A percentile compares a stretch with the other conserved stretches of the same genome.
Evolutionary conservation across 805 yeast genomes (phyloP).

Genomic region (Grigorovia transvaalensis): DNA sequence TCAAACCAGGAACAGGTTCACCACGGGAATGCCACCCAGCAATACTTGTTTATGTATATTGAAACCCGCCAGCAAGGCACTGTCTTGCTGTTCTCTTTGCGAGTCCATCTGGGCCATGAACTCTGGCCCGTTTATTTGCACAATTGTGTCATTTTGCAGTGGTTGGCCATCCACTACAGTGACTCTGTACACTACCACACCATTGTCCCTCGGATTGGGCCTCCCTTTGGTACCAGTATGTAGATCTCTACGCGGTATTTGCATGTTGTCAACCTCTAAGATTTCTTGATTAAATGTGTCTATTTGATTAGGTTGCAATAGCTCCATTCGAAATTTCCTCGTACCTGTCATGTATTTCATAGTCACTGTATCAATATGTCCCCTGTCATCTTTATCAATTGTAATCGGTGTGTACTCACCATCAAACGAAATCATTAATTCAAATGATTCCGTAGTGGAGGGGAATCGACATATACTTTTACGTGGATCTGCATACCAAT

Average conservation of each 20-base stretch:
- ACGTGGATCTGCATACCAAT: constrained; percentile 18
- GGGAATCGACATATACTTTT: constrained; percentile 7
- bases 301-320: not conserved
- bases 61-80: constrained; percentile 10
- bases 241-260: not conserved
- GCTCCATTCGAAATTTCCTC: constrained; percentile 3
- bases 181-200: not conserved
- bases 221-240: not conserved
- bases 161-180: not conserved
- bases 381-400: not conserved
- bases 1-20: constrained; percentile 12
- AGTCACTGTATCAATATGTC: not conserved
- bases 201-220: not conserved
- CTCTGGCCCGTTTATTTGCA: constrained; percentile 15
- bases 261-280: not conserved
- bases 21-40: constrained; percentile 20
- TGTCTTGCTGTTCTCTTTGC: not conserved
- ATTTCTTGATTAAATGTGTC: constrained; percentile 1
- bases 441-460: constrained; percentile 22
- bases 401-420: constrained; percentile 8
- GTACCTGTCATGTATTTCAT: not conserved
- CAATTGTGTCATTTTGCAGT: not conserved
- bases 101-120: not conserved
- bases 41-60: constrained; percentile 17
- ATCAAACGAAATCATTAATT: constrained; percentile 19